Conservation (phyloP, 192 early-diverging fungal genomes). For the Umbelopsis ramanniana region DNA sequence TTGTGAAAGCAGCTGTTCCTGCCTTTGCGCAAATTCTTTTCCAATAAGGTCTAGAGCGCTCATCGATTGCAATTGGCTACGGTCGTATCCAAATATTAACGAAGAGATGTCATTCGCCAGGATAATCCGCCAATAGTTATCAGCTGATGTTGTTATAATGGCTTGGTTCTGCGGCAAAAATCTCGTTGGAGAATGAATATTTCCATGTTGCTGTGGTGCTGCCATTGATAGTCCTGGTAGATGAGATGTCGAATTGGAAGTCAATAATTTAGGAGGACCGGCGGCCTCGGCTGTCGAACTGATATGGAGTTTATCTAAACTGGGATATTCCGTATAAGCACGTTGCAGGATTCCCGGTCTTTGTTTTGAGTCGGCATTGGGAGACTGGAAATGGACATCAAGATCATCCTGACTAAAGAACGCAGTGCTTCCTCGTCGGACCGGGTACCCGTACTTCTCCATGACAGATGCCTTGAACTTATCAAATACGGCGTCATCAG, state of each 20-base stretch:
- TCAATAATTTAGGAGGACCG: not conserved
- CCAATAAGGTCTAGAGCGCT: slow-evolving; percentile 15
- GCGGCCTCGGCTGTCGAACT: not conserved
- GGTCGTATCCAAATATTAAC: slow-evolving; percentile 51
- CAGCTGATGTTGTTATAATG: slow-evolving; percentile 58
- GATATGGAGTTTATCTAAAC: slow-evolving; percentile 11
- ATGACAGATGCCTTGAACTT: slow-evolving; percentile 30
- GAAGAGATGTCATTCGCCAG: slow-evolving; percentile 64
- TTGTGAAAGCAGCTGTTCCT: not conserved
- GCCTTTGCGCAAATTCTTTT: slow-evolving; percentile 3
- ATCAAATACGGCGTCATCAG: slow-evolving; percentile 38
- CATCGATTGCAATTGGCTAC: slow-evolving; percentile 11
- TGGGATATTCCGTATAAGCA: slow-evolving; percentile 12
- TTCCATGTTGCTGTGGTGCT: slow-evolving; percentile 26
- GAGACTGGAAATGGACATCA: slow-evolving; percentile 4
- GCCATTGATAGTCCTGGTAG: slow-evolving; percentile 4
- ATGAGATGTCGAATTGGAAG: slow-evolving; percentile 1
- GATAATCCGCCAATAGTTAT: slow-evolving; percentile 48
- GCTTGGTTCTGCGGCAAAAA: slow-evolving; percentile 66
- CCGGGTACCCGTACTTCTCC: slow-evolving; percentile 38
- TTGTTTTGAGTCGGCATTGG: not conserved
- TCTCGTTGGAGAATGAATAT: slow-evolving; percentile 56
- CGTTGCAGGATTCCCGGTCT: slow-evolving; percentile 36
- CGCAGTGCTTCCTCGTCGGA: slow-evolving; percentile 34
- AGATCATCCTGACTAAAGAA: slow-evolving; percentile 25